Evolutionary conservation across 345 rosid genomes (phyloP).

Genomic region (Noccaea bulbosa): DNA sequence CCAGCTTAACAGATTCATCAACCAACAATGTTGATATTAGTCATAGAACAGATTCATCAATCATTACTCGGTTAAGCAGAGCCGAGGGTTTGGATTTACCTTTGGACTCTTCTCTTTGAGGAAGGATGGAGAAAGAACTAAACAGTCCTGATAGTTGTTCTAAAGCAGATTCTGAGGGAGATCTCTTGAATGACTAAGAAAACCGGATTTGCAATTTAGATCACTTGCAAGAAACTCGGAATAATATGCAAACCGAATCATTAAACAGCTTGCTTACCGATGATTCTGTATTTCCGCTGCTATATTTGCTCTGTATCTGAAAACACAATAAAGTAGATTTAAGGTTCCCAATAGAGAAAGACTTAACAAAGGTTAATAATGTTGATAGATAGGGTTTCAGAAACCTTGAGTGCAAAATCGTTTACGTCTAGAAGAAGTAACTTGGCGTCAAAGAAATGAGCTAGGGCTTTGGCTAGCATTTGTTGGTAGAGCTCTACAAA

Average conservation of each 20-base stretch:
- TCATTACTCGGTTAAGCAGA: no score
- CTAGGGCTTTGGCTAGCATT: conserved; percentile 95
- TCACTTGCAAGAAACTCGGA: background rate
- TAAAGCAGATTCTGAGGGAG: conserved; percentile 78
- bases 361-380: conserved; percentile 3
- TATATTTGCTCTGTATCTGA: conserved; percentile 89
- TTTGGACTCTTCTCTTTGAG: conserved; percentile 63
- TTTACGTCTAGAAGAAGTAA: conserved; percentile 82
- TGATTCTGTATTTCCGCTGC: conserved; percentile 60
- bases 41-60: conserved; percentile 14
- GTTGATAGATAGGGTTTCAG: background rate
- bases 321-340: background rate
- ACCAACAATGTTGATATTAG: background rate
- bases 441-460: conserved; percentile 92
- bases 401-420: conserved; percentile 86
- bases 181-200: conserved; percentile 63
- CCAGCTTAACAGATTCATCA: conserved; percentile 40
- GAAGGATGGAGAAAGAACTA: conserved; percentile 66
- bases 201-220: background rate
- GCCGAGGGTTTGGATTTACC: conserved; percentile 44
- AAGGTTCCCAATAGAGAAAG: background rate
- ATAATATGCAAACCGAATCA: conserved; percentile 5
- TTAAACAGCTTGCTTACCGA: conserved; percentile 49
- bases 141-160: conserved; percentile 75
- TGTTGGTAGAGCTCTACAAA: conserved; percentile 89